Conservation (phyloP, 2,329 filamentous ascomycete species). For the Alternaria rosae region DNA sequence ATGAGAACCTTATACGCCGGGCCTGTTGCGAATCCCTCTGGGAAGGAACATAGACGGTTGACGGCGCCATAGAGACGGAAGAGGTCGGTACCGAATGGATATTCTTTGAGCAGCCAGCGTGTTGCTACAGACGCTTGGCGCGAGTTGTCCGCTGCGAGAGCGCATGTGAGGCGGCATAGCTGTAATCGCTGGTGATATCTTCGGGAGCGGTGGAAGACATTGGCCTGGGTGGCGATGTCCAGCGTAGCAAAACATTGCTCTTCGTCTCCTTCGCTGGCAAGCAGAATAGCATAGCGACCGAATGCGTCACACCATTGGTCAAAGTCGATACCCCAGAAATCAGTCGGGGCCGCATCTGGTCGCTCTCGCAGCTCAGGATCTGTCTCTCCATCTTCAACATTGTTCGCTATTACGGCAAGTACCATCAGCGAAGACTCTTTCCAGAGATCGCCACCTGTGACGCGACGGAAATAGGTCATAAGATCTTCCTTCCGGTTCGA, state of each 20-base stretch:
- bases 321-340: conserved; percentile 82
- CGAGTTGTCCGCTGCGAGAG: conserved; percentile 78
- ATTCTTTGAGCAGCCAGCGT: conserved; percentile 84
- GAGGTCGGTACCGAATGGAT: conserved; percentile 79
- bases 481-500: conserved; percentile 55
- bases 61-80: conserved; percentile 83
- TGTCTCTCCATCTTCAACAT: conserved; percentile 41
- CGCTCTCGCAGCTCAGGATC: conserved; percentile 38
- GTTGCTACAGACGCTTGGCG: conserved; percentile 77
- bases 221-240: conserved; percentile 78
- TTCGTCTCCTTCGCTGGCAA: conserved; percentile 71
- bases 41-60: conserved; percentile 77
- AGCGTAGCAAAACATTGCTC: conserved; percentile 82
- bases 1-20: conserved; percentile 90
- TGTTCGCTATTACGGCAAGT: conserved; percentile 45
- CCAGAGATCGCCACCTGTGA: conserved; percentile 43
- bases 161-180: conserved; percentile 82
- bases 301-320: conserved; percentile 89
- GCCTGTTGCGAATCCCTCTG: conserved; percentile 77
- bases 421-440: conserved; percentile 45
- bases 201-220: conserved; percentile 77
- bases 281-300: conserved; percentile 80
- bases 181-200: conserved; percentile 76
- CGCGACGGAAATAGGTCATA: conserved; percentile 45
- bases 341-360: conserved; percentile 52